Conservation (phyloP, 1,284 basidiomycete species). For the Rhodofomes roseus region DNA sequence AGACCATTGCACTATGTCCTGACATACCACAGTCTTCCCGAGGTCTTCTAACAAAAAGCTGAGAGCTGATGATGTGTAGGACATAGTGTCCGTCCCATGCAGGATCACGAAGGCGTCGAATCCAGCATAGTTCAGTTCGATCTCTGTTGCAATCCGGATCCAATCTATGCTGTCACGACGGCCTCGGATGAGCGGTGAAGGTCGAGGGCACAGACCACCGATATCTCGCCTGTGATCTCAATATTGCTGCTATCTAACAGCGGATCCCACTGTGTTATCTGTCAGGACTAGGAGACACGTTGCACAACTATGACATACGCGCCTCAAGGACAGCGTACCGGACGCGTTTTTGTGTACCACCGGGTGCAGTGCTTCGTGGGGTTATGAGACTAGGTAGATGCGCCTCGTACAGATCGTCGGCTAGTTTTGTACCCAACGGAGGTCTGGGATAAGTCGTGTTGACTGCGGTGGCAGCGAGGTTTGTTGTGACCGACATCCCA, state of each 20-base stretch:
- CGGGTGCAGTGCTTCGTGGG: slow-evolving; percentile 60
- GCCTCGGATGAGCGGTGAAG: background rate
- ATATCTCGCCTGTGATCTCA: slow-evolving; percentile 65
- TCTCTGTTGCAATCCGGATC: slow-evolving; percentile 86
- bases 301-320: no score
- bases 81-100: slow-evolving; percentile 94
- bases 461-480: slow-evolving; percentile 27
- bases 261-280: slow-evolving; percentile 65
- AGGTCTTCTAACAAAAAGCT: slow-evolving; percentile 90
- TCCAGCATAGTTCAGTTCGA: slow-evolving; percentile 80
- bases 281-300: no score
- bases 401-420: slow-evolving; percentile 65
- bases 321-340: slow-evolving; percentile 81
- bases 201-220: background rate
- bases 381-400: slow-evolving; percentile 73
- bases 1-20: background rate
- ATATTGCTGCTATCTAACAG: slow-evolving; percentile 88
- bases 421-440: slow-evolving; percentile 47
- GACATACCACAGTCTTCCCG: slow-evolving; percentile 77
- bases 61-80: slow-evolving; percentile 83
- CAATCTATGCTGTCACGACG: slow-evolving; percentile 54
- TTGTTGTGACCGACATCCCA: slow-evolving; percentile 33
- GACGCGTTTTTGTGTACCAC: slow-evolving; percentile 66
- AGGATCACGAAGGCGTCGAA: slow-evolving; percentile 91
- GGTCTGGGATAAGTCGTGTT: slow-evolving; percentile 24